Percentiles rank a stretch among this genome's conserved stretches.
Evolutionary conservation across 1,139 yeast genomes (phyloP).

Genomic region (Kodamaea fungicola): DNA sequence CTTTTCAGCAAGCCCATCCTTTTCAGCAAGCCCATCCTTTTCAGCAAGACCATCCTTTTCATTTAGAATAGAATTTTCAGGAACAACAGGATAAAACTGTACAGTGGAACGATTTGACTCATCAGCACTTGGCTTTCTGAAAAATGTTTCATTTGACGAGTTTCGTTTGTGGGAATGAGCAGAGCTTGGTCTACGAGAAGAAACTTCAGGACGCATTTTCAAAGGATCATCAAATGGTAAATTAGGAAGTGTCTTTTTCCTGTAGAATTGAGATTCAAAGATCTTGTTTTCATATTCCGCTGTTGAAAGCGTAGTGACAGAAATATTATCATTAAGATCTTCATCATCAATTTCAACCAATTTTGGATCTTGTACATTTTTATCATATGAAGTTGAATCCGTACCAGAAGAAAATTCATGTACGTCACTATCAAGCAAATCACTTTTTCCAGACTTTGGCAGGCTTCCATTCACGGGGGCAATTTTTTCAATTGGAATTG

Average conservation of each 20-base stretch:
- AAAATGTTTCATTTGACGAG: not conserved
- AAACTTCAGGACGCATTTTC: no score
- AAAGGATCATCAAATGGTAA: slow-evolving; percentile 9
- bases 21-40: no score
- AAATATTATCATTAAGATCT: slow-evolving; percentile 26
- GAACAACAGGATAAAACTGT: no score
- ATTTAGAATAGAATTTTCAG: no score
- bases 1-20: no score
- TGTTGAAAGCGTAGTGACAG: slow-evolving; percentile 47
- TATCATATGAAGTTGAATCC: not conserved
- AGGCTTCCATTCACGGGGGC: not conserved
- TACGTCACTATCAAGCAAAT: not conserved
- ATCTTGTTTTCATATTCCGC: slow-evolving; percentile 54
- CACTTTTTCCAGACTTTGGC: not conserved
- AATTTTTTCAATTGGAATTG: not conserved
- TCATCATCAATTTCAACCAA: not conserved
- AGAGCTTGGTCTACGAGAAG: not conserved
- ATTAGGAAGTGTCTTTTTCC: slow-evolving; percentile 29
- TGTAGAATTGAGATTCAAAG: slow-evolving; percentile 48
- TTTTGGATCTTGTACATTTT: not conserved
- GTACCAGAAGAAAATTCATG: not conserved
- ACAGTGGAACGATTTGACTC: no score
- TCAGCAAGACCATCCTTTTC: no score
- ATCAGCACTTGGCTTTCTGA: not conserved
- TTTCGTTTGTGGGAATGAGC: not conserved